Percentiles rank a stretch among this genome's conserved stretches.
phyloP scores from a whole-genome alignment of 2,329 filamentous ascomycete genomes.

The Monosporascus sp. region DNA sequence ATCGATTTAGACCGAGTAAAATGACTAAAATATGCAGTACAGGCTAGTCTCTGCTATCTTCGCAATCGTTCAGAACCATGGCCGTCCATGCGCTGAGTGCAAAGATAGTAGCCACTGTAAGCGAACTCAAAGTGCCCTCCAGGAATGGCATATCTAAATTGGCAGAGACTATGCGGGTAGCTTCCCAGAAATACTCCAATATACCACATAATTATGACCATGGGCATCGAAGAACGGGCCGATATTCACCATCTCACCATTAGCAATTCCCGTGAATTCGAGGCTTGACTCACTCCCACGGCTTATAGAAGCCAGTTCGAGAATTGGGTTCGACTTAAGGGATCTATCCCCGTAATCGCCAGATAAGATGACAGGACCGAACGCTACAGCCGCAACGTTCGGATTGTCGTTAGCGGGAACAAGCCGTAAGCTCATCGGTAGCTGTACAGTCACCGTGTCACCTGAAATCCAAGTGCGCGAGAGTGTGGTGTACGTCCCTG shows the following conservation, averaged over 20 bases:
- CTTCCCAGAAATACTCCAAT: constrained; percentile 25
- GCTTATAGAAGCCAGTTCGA: constrained; percentile 25
- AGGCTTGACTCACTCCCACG: constrained; percentile 16
- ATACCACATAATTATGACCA: constrained; percentile 36
- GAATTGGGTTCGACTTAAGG: constrained; percentile 20
- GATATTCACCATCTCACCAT: constrained; percentile 25
- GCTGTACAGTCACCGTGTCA: constrained; percentile 36
- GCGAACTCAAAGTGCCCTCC: no score
- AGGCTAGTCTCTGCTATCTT: no score
- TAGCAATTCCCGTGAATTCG: constrained; percentile 28
- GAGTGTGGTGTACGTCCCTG: constrained; percentile 37
- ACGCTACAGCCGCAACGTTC: constrained; percentile 38
- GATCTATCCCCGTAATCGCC: constrained; percentile 37
- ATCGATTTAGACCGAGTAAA: no score
- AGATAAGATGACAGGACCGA: constrained; percentile 38
- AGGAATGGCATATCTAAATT: no score
- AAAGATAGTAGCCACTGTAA: no score
- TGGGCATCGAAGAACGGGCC: constrained; percentile 36
- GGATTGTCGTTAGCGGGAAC: constrained; percentile 42
- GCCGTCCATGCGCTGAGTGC: no score
- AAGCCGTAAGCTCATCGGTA: constrained; percentile 39
- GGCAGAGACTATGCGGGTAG: neutral
- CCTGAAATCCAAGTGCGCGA: constrained; percentile 35
- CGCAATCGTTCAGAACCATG: no score
- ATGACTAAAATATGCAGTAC: no score